phyloP scores from a whole-genome alignment of 139 green algal genomes.

The Picochlorum sp. region DNA sequence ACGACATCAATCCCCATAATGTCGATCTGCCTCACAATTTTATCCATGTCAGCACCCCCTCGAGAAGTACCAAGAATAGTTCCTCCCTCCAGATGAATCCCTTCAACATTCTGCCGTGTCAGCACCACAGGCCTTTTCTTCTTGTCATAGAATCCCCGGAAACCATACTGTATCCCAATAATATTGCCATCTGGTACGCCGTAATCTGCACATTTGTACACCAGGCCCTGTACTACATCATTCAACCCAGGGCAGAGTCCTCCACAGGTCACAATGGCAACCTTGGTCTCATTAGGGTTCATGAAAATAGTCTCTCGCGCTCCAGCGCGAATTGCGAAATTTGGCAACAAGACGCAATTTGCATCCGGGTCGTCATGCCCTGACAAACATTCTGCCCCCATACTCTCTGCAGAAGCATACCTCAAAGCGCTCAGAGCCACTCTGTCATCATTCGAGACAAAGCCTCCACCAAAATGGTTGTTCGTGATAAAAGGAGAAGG shows the following conservation, averaged over 20 bases:
- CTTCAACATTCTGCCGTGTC: slow-evolving; percentile 71
- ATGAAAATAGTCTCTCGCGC: slow-evolving; percentile 79
- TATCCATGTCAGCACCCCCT: slow-evolving; percentile 82
- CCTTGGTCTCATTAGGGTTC: slow-evolving; percentile 59
- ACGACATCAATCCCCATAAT: slow-evolving; percentile 95
- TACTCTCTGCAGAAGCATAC: slow-evolving; percentile 61
- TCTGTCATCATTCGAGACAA: slow-evolving; percentile 68
- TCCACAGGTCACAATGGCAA: slow-evolving; percentile 88
- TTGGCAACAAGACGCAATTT: slow-evolving; percentile 57
- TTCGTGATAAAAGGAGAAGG: slow-evolving; percentile 26
- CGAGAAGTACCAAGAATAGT: slow-evolving; percentile 93
- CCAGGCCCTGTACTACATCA: slow-evolving; percentile 86
- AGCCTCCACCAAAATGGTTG: slow-evolving; percentile 81
- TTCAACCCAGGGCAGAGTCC: slow-evolving; percentile 97
- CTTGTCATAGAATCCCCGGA: slow-evolving; percentile 75
- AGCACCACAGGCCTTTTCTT: slow-evolving; percentile 73
- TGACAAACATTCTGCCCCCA: slow-evolving; percentile 2
- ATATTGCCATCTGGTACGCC: slow-evolving; percentile 82
- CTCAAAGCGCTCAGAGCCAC: slow-evolving; percentile 72
- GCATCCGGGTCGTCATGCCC: neutral
- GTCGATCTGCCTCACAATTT: slow-evolving; percentile 95
- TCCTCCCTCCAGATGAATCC: slow-evolving; percentile 92
- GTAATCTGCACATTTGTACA: slow-evolving; percentile 80
- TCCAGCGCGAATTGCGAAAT: slow-evolving; percentile 72
- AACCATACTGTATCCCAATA: slow-evolving; percentile 82